Conservation (phyloP, 441 rosid species). For the Erodium moschatum region DNA sequence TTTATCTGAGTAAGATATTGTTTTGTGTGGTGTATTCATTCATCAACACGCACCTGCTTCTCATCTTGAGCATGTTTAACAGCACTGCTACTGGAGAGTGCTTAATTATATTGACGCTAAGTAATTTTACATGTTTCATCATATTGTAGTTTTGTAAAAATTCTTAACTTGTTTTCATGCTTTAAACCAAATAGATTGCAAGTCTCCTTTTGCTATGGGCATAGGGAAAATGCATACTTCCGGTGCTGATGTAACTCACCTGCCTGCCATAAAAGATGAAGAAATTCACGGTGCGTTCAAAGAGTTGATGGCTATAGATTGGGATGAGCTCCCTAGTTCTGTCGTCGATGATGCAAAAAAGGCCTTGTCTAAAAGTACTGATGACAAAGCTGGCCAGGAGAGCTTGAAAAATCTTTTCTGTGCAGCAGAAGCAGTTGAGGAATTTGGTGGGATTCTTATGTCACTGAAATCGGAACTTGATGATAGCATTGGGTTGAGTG, state of each 20-base stretch:
- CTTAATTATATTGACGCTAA: background rate
- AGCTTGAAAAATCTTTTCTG: constrained; percentile 49
- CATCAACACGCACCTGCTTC: background rate
- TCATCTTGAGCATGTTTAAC: background rate
- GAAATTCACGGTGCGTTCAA: constrained; percentile 53
- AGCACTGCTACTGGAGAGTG: background rate
- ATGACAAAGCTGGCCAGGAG: constrained; percentile 73
- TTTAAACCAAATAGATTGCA: background rate
- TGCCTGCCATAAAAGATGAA: constrained; percentile 42
- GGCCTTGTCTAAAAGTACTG: constrained; percentile 49
- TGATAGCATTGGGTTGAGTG: constrained; percentile 73
- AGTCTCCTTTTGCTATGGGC: background rate
- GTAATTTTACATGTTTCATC: background rate
- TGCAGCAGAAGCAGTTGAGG: constrained; percentile 88
- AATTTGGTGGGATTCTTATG: constrained; percentile 60
- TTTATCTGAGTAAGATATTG: too few relatives aligned
- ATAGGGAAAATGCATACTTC: background rate
- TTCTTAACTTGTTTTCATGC: background rate
- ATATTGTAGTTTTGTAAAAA: background rate
- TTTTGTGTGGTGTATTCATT: too few relatives aligned
- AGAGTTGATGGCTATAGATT: constrained; percentile 73
- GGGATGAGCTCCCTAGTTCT: constrained; percentile 59
- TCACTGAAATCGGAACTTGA: constrained; percentile 79
- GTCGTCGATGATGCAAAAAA: constrained; percentile 42
- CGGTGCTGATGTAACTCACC: background rate